Evolutionary conservation across 805 yeast genomes (phyloP).

Genomic region (Komagataella populi): DNA sequence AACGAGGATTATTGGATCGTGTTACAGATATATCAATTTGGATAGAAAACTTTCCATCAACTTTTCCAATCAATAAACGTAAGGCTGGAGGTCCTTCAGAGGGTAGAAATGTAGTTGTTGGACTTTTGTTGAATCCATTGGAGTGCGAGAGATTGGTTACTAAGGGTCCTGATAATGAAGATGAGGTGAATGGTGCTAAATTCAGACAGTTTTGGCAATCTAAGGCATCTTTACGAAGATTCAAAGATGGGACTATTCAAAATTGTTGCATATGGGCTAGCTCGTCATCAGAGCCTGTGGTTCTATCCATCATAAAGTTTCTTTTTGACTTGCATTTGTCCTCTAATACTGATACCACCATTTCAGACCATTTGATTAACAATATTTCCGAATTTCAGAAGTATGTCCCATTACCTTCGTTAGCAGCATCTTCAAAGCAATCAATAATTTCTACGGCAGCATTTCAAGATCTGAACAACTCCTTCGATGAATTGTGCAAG

Average conservation of each 20-base stretch:
- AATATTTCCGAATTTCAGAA: slow-evolving; percentile 29
- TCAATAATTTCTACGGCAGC: slow-evolving; percentile 26
- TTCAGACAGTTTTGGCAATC: slow-evolving; percentile 87
- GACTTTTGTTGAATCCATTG: slow-evolving; percentile 53
- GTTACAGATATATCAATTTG: slow-evolving; percentile 23
- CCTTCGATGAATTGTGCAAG: slow-evolving; percentile 40
- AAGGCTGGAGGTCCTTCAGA: slow-evolving; percentile 8
- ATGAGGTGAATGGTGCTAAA: slow-evolving; percentile 38
- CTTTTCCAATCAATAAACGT: slow-evolving; percentile 8
- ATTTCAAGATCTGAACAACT: slow-evolving; percentile 27
- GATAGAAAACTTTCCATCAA: slow-evolving; percentile 6
- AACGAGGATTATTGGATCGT: slow-evolving; percentile 42
- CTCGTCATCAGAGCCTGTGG: slow-evolving; percentile 44
- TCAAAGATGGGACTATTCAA: slow-evolving; percentile 81
- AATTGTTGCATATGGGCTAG: slow-evolving; percentile 85
- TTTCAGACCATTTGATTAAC: slow-evolving; percentile 12
- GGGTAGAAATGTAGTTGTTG: slow-evolving; percentile 31
- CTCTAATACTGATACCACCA: slow-evolving; percentile 23
- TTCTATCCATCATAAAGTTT: slow-evolving; percentile 49
- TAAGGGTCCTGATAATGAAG: slow-evolving; percentile 67
- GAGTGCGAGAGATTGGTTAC: slow-evolving; percentile 75
- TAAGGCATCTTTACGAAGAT: slow-evolving; percentile 74
- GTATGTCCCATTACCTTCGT: slow-evolving; percentile 43
- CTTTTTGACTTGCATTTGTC: slow-evolving; percentile 49
- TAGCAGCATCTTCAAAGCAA: slow-evolving; percentile 42